A percentile compares a stretch with the other conserved stretches of the same genome.
Conservation (phyloP, 306 rosid species). For the Heteromeles arbutifolia region DNA sequence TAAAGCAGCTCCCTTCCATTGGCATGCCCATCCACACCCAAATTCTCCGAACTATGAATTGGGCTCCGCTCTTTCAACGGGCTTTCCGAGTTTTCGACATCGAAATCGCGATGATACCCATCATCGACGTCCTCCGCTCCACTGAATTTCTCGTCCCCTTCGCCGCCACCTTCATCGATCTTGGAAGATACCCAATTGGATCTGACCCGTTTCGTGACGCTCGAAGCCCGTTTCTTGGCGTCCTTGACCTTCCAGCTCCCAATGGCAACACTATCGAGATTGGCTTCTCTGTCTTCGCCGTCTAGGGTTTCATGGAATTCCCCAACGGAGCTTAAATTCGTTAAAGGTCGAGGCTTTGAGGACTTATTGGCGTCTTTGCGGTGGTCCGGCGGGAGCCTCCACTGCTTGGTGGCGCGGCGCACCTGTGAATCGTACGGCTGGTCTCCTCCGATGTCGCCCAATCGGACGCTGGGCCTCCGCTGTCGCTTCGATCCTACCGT, state of each 20-base stretch:
- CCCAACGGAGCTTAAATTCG: slow-evolving; percentile 44
- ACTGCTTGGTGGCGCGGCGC: slow-evolving; percentile 60
- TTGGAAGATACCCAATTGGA: slow-evolving; percentile 80
- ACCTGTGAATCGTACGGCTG: slow-evolving; percentile 62
- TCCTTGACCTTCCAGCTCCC: slow-evolving; percentile 87
- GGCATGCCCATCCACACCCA: slow-evolving; percentile 60
- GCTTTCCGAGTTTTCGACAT: slow-evolving; percentile 70
- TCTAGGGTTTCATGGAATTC: slow-evolving; percentile 65
- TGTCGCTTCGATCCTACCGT: slow-evolving; percentile 75
- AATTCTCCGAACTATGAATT: slow-evolving; percentile 59
- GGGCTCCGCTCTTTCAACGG: slow-evolving; percentile 71
- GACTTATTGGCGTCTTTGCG: slow-evolving; percentile 46
- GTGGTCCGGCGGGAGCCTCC: slow-evolving; percentile 49
- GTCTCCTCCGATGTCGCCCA: slow-evolving; percentile 95
- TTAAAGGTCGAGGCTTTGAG: slow-evolving; percentile 80
- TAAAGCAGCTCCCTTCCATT: slow-evolving; percentile 47
- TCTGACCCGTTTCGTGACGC: slow-evolving; percentile 63
- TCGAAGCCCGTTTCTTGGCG: slow-evolving; percentile 64
- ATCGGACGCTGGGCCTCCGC: slow-evolving; percentile 82
- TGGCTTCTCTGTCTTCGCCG: slow-evolving; percentile 45
- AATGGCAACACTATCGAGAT: slow-evolving; percentile 65
- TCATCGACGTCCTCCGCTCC: slow-evolving; percentile 69
- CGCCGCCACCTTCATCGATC: slow-evolving; percentile 51
- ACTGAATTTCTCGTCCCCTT: slow-evolving; percentile 58
- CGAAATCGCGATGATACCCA: slow-evolving; percentile 62